Evolutionary conservation across 768 basidiomycete species (phyloP), one percentile per base, ranked within the genome.

Genomic region (Amanita brunnescens): DNA sequence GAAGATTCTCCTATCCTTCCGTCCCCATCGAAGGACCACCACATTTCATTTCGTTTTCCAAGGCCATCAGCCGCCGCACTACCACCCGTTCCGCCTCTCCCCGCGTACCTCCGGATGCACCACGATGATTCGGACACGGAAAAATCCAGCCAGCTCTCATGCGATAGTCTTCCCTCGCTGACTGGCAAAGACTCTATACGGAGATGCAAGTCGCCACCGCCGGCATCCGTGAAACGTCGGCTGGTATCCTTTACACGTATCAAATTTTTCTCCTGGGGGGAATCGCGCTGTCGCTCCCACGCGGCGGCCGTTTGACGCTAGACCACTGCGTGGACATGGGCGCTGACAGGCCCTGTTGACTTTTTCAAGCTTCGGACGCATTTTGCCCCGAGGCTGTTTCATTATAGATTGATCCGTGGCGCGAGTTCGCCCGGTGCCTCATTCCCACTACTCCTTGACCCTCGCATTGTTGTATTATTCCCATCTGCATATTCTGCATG

Each of bases 41-140:
- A 48, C 54, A n/a, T 34, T 24, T 34, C 38, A 35, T 47, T 49
- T 47, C 7, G 30, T 48, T 23, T 47, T 46, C 54, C 55, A 1
- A 21, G 44, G 38, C 29, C 50, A n/a, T 40, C 51, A 9, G 26
- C 45, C 29, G 24, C 39, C 9, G 16, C 37, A 14, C 18, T 29
- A 24, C 79, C 80, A 9, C 80, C 79, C 2, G 79, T 81, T 0
- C 80, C 81, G 6, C 74, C 76, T 18, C 75, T 81, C 49, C 79
- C 79, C 3, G 62, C 39, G 21, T 52, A 35, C 30, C 41, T 52
- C 20, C 30, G 41, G 70, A 12, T 68, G 63, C 23, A 63, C 63
- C 49, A 71, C 70, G 63, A 54, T 60, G 54, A 61, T 64, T 32
- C 48, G 16, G 38, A 37, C 34, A 32, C 48, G 16, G 38, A 37